phyloP scores from a whole-genome alignment of 306 rosid species.

The Rosa persica region DNA sequence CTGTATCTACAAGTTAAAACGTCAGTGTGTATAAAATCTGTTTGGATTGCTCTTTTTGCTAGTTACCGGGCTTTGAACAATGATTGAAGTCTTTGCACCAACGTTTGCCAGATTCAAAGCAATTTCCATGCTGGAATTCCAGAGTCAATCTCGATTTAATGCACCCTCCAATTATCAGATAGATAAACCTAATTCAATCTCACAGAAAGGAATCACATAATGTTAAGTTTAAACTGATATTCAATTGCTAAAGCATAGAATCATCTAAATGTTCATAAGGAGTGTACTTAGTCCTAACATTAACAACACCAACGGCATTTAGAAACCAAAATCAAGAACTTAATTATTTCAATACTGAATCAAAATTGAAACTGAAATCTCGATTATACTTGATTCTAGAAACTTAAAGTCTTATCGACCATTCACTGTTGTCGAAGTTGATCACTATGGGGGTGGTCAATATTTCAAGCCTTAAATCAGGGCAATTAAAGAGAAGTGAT shows the following conservation, averaged over 20 bases:
- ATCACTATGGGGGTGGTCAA: too few relatives aligned
- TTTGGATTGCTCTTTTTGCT: too few relatives aligned
- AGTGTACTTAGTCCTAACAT: not conserved
- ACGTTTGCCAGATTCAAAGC: conserved; percentile 31
- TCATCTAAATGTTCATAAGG: not conserved
- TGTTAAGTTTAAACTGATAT: not conserved
- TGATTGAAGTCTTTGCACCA: conserved; percentile 42
- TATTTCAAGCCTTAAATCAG: too few relatives aligned
- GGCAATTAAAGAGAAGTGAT: too few relatives aligned
- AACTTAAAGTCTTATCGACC: too few relatives aligned
- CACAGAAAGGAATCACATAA: not conserved
- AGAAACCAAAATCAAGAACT: not conserved
- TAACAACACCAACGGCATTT: not conserved
- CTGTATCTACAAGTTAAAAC: too few relatives aligned
- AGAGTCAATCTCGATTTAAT: conserved; percentile 40
- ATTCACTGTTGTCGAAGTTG: too few relatives aligned
- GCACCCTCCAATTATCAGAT: not conserved
- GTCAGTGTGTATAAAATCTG: too few relatives aligned
- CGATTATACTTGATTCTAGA: not conserved
- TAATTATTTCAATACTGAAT: not conserved
- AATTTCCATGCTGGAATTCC: conserved; percentile 82
- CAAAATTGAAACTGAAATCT: not conserved
- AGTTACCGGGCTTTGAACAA: too few relatives aligned
- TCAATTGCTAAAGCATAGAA: not conserved
- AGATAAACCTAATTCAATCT: not conserved